Percentiles rank a stretch among this genome's conserved stretches.
Evolutionary conservation across 306 rosid species (phyloP).

Genomic region (Rosa multiflora): DNA sequence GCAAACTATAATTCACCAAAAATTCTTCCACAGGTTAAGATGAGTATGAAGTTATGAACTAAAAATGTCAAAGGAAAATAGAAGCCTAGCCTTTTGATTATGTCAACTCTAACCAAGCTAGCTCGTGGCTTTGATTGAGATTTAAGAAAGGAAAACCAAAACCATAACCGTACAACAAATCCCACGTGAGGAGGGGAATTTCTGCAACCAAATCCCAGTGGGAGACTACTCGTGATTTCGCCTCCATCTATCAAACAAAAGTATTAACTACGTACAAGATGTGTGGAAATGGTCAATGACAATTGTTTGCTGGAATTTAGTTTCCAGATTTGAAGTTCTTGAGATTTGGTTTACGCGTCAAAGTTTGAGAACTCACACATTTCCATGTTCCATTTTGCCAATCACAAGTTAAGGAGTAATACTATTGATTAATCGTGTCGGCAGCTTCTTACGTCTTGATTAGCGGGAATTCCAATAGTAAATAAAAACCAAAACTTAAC

Average conservation of each 20-base stretch:
- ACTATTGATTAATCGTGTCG: background rate
- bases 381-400: constrained; percentile 2
- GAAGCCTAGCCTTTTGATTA: background rate
- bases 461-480: background rate
- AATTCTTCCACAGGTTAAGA: background rate
- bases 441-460: background rate
- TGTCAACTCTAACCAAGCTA: background rate
- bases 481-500: background rate
- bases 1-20: background rate
- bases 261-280: background rate
- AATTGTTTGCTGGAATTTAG: constrained; percentile 12
- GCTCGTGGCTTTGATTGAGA: constrained; percentile 15
- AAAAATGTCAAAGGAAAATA: background rate
- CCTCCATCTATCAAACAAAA: background rate
- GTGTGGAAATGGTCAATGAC: background rate
- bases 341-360: constrained; percentile 30
- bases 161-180: constrained; percentile 1
- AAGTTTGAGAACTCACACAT: constrained; percentile 17
- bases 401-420: background rate
- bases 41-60: constrained; percentile 1
- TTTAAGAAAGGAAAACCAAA: background rate
- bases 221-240: background rate
- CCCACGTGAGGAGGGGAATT: background rate
- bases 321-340: constrained; percentile 21
- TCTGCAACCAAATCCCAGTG: constrained; percentile 3